Evolutionary conservation across 176 grass and related monocot species (phyloP).

Genomic region (Zea luxurians): DNA sequence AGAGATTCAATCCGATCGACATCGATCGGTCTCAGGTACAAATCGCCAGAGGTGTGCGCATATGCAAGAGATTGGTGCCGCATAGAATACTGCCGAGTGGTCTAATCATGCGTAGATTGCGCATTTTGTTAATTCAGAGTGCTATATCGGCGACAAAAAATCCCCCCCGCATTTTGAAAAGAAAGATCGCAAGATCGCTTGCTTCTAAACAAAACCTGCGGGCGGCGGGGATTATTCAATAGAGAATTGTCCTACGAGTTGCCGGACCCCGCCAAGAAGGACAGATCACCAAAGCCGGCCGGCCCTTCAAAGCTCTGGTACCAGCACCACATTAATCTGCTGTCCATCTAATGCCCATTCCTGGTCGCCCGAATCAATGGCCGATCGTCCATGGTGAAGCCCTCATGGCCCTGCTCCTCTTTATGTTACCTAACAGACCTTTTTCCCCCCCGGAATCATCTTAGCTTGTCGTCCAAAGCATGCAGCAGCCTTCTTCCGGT

Average conservation of each 20-base stretch:
- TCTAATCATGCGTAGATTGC: constrained; percentile 20
- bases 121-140: constrained; percentile 28
- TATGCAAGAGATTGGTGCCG: constrained; percentile 1
- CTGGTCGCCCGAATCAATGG: background rate
- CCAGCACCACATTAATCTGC: background rate
- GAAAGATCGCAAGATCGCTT: constrained; percentile 15
- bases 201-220: background rate
- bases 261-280: background rate
- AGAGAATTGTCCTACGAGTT: background rate
- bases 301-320: background rate
- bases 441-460: constrained; percentile 27
- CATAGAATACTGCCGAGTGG: constrained; percentile 16
- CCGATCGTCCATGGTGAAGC: background rate
- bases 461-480: constrained; percentile 25
- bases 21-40: constrained; percentile 23
- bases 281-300: background rate
- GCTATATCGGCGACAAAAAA: constrained; percentile 18
- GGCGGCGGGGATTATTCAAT: background rate
- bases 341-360: background rate
- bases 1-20: constrained; percentile 14
- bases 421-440: constrained; percentile 31
- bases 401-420: constrained; percentile 17
- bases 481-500: background rate
- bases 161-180: constrained; percentile 23
- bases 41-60: background rate